Base-by-base conservation (phyloP, 768 basidiomycete species). In the Rhodotorula diobovata region DNA sequence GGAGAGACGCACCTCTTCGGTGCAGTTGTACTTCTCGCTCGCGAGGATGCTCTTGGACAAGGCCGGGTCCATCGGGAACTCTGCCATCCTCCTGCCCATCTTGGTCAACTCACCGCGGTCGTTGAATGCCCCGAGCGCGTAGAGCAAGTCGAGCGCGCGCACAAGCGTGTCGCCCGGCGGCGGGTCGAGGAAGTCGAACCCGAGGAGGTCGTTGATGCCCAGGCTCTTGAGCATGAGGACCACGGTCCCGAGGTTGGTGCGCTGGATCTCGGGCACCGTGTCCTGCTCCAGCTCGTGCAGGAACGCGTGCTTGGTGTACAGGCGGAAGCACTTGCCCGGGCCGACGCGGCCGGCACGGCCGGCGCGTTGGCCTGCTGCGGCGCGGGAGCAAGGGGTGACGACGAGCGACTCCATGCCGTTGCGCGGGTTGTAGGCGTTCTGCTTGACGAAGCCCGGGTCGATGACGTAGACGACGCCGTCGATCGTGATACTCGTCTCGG, bases 391-490 rank as follows among this genome's bases (percentile, higher is more conserved):
- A 0, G 96, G 96, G 62, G 97, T 94, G 45, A 99, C 93, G 23
- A 93, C 87, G 23, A 99, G 84, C 1, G 93, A 95, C 18, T 92
- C 93, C 96, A 99, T 99, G 23, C 96, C 95, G 55, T 96, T 96
- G 78, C 94, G 86, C 4, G 96, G 96, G 81, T 99, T 99, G 80
- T 96, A 99, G 51, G 93, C 90, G 80, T 99, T 98, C 79, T 99
- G 96, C 83, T 99, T 99, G 76, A 98, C 95, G 78, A 98, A 97
- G 21, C 96, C 96, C 6, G 96, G 96, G 80, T 99, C 96, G 74
- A 99, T 98, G 51, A 99, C 96, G 80, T 96, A 99, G 4, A 98
- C 95, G 12, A 99, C 96, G 39, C 96, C 96, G 65, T 98, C 96
- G 76, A 99, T 99, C 15, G 96, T 99, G 79, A 99, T 99, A 12